These are phyloP conservation scores for Rhodotorula taiwanensis DNA, from an alignment of 768 basidiomycete genomes.

Conservation along the genomic window DNA sequence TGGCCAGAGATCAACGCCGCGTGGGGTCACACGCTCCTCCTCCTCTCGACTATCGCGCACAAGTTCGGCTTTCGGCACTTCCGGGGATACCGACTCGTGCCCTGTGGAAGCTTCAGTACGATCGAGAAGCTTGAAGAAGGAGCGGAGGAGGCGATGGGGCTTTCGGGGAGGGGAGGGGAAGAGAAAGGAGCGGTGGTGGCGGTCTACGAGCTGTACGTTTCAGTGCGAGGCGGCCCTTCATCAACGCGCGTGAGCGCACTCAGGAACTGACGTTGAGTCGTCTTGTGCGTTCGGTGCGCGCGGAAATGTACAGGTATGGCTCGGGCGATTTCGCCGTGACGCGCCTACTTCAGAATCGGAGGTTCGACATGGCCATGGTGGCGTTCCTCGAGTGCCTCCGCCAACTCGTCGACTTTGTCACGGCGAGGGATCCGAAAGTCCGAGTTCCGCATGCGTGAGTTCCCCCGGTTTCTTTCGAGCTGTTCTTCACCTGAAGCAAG, in stretches of 20 bases:
- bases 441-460: constrained; percentile 72
- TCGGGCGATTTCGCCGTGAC: constrained; percentile 87
- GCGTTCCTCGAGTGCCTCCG: constrained; percentile 91
- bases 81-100: constrained; percentile 81
- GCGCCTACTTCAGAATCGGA: constrained; percentile 81
- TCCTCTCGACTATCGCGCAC: constrained; percentile 81
- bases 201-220: constrained; percentile 64
- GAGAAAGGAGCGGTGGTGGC: constrained; percentile 62
- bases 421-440: constrained; percentile 67
- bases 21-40: constrained; percentile 90
- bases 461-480: neutral
- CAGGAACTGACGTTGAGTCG: too few species aligned
- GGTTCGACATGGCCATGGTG: constrained; percentile 94
- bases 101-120: constrained; percentile 90
- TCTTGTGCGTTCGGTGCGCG: too few species aligned
- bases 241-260: too few species aligned
- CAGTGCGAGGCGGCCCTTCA: too few species aligned
- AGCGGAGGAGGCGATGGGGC: neutral
- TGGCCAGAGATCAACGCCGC: constrained; percentile 99
- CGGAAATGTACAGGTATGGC: constrained; percentile 71
- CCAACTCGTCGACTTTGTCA: constrained; percentile 80
- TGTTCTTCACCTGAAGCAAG: too few species aligned
- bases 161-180: neutral
- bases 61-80: constrained; percentile 79
- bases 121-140: constrained; percentile 55